Evolutionary conservation across 2,329 filamentous ascomycete species (phyloP).

Genomic region (Xylaria sp.): DNA sequence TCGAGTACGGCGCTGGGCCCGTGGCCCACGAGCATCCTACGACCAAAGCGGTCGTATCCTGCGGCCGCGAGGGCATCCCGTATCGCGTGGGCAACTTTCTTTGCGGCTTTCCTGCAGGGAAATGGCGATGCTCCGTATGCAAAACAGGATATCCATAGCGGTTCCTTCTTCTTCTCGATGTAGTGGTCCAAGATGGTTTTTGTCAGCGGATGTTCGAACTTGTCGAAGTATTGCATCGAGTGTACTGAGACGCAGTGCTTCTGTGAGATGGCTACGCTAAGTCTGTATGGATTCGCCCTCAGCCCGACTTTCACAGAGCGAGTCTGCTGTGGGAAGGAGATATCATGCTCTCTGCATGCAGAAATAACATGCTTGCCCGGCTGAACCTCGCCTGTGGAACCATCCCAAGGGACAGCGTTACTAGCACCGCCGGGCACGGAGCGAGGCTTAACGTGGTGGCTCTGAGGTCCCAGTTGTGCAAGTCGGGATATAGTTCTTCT

Average conservation of each 20-base stretch:
- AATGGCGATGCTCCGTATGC: slow-evolving; percentile 33
- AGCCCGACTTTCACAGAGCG: slow-evolving; percentile 29
- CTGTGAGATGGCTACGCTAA: slow-evolving; percentile 30
- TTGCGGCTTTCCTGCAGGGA: slow-evolving; percentile 37
- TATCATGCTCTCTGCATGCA: slow-evolving; percentile 57
- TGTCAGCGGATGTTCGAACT: slow-evolving; percentile 44
- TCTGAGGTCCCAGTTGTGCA: not conserved
- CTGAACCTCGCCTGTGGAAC: slow-evolving; percentile 18
- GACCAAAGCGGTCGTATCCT: slow-evolving; percentile 47
- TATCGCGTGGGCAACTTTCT: slow-evolving; percentile 43
- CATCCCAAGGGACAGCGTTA: not conserved
- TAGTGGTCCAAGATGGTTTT: slow-evolving; percentile 48
- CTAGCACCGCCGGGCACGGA: not conserved
- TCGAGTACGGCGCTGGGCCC: slow-evolving; percentile 32
- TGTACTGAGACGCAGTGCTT: slow-evolving; percentile 46
- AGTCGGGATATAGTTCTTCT: slow-evolving; percentile 36
- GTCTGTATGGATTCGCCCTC: slow-evolving; percentile 32
- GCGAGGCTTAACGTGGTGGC: not conserved
- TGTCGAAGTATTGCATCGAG: slow-evolving; percentile 48
- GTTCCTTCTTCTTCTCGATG: slow-evolving; percentile 44
- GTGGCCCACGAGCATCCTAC: slow-evolving; percentile 31
- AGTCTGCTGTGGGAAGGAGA: slow-evolving; percentile 46
- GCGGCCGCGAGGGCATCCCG: slow-evolving; percentile 44
- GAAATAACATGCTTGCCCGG: slow-evolving; percentile 37
- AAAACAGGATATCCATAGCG: slow-evolving; percentile 44